Base-by-base conservation (phyloP, 768 basidiomycete genomes). In the Baorangia bicolor region DNA sequence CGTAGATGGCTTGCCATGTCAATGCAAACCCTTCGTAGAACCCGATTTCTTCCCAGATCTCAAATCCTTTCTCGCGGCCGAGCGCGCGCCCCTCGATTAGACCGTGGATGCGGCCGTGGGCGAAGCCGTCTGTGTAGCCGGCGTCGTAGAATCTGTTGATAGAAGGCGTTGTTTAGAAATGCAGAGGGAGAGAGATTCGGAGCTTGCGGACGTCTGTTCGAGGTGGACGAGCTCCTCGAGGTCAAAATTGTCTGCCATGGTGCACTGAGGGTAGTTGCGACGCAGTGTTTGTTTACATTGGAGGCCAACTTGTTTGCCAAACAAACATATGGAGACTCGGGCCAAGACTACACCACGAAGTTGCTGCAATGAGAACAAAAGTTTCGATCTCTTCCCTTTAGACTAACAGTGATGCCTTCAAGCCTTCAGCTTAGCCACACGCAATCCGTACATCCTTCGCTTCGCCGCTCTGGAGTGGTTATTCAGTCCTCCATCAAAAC, bases 41-140 rank as follows among this genome's bases (percentile, higher is more conserved):
- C 2, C 92, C 94, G 13, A 99, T 81, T 70, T 99, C 96, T 70
- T 98, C 95, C 94, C 94, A 98, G 73, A 97, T 86, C 72, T 96
- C 94, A 70, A 87, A 98, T 0, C 90, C 92, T 63, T 96, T 94
- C 63, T 93, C 88, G 51, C 86, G 80, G 2, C 94, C 96, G 18
- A 98, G 79, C 0, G 89, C 88, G 14, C 94, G 80, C 10, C 96
- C 96, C 70, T 99, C 94, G 57, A 94, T 92, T 25, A 91, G 72
- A 2, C 96, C 94, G 63, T 96, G 94, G 7, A 94, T 83, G 38
- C 86, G 81, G 2, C 96, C 96, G 69, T 98, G 96, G 0, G 78
- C 85, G 66, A 81, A 83, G 2, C 96, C 95, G 52, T 88, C 86
- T 56, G 78, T 63, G 67, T 89, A 89, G 10, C 95, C 96, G 3